Evolutionary conservation across 371 early-diverging fungal species (phyloP), one percentile per base, ranked within the genome.

Genomic region (Catenaria anguillulae): DNA sequence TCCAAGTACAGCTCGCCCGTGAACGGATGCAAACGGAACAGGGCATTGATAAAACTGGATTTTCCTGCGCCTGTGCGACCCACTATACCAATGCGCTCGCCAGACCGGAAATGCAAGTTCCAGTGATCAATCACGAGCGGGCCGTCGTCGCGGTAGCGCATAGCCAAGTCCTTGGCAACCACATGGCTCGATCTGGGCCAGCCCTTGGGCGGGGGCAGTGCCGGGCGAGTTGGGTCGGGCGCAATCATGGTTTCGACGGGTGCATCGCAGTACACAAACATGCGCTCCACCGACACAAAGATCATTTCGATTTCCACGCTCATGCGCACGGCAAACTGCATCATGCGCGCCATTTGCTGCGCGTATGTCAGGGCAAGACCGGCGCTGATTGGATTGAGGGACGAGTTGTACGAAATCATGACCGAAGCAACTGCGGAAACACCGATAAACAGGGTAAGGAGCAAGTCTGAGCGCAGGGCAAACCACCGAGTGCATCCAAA

Each of bases 241-340:
- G 40, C 26, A 12, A 21, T 15, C 1, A 29, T 31, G 15, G 88
- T 79, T 60, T 90, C 90, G 67, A 85, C 77, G 45, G 83, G 84
- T 37, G 87, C 64, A 0, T 70, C 67, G 62, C 81, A 63, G 66
- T 91, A 93, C 66, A 89, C 86, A 19, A 77, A 71, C 0, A 90
- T 77, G 62, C 94, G 86, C 62, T 93, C 92, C 48, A 93, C 84
- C 13, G 84, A 78, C 77, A 87, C 85, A 79, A 89, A 79, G 62
- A 83, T 80, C 84, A 87, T 86, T 72, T 93, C 93, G 66, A 87
- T 79, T 52, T 80, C 74, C 26, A 88, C 85, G 62, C 84, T 85
- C 62, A 65, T 75, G 33, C 90, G 84, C 26, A 92, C 84, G 12
- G 82, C 67, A 88, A 90, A 90, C 50, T 88, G 69, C 17, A 90